These are phyloP conservation scores for Cotoneaster glaucophyllus DNA, from an alignment of 306 rosid genomes.

Conservation along the genomic window DNA sequence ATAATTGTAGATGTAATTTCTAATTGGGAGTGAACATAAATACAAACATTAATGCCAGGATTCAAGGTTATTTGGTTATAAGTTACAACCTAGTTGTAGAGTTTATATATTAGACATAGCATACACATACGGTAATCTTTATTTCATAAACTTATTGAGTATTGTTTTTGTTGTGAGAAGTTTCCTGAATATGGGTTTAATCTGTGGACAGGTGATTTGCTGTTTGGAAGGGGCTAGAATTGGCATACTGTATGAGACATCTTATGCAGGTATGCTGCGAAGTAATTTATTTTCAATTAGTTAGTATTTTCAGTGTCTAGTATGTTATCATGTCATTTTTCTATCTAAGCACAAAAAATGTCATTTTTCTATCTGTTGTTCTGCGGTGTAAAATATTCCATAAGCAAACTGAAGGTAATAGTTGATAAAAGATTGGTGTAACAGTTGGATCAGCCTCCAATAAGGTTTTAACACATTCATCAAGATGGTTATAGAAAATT, in stretches of 20 bases:
- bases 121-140: neutral
- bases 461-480: too few species aligned
- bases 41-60: neutral
- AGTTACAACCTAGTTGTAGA: neutral
- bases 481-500: neutral
- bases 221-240: constrained; percentile 93
- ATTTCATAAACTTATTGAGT: neutral
- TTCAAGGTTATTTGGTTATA: neutral
- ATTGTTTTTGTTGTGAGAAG: neutral
- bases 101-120: neutral
- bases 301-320: neutral
- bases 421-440: constrained; percentile 17
- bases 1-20: neutral
- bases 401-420: neutral
- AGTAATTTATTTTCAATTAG: constrained; percentile 12
- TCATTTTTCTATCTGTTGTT: neutral
- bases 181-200: neutral
- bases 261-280: constrained; percentile 71
- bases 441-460: neutral
- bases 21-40: neutral
- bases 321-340: constrained; percentile 6
- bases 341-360: neutral
- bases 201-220: constrained; percentile 65
- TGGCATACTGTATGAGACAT: constrained; percentile 81
- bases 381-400: neutral